Evolutionary conservation across 805 yeast species (phyloP).

Genomic region (Ogataea trehalophila): DNA sequence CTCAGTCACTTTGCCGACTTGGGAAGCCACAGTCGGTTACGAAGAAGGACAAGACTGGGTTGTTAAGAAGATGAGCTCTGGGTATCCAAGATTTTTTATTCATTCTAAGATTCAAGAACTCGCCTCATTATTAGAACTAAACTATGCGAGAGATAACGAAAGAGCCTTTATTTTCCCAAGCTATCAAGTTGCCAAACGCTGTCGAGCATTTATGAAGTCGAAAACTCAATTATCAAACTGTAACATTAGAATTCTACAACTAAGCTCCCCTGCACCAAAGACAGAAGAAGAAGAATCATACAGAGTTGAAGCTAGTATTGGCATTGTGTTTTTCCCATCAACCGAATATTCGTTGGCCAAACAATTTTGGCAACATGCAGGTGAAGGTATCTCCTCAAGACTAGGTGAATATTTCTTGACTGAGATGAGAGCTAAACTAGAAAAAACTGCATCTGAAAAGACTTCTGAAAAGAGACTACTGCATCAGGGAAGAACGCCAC

Average conservation of each 20-base stretch:
- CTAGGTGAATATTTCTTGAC: constrained; percentile 78
- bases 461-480: constrained; percentile 1
- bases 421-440: constrained; percentile 44
- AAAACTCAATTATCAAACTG: constrained; percentile 33
- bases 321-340: constrained; percentile 72
- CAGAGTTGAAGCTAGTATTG: constrained; percentile 62
- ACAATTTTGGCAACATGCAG: constrained; percentile 94
- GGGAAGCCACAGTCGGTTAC: constrained; percentile 91
- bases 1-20: constrained; percentile 89
- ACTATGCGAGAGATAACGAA: constrained; percentile 80
- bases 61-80: constrained; percentile 69
- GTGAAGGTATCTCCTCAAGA: constrained; percentile 93
- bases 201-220: constrained; percentile 69
- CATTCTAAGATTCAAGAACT: constrained; percentile 59
- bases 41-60: constrained; percentile 88
- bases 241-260: constrained; percentile 59
- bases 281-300: constrained; percentile 53
- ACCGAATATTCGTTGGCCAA: constrained; percentile 61
- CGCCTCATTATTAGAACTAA: constrained; percentile 47
- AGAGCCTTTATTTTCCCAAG: constrained; percentile 72
- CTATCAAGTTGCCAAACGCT: constrained; percentile 73
- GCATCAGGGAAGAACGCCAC: neutral
- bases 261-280: constrained; percentile 65
- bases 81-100: constrained; percentile 83
- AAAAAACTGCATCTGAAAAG: constrained; percentile 22